Evolutionary conservation across 192 early-diverging fungal species (phyloP), one percentile per base, ranked within the genome.

Genomic region (Backusella tuberculispora): DNA sequence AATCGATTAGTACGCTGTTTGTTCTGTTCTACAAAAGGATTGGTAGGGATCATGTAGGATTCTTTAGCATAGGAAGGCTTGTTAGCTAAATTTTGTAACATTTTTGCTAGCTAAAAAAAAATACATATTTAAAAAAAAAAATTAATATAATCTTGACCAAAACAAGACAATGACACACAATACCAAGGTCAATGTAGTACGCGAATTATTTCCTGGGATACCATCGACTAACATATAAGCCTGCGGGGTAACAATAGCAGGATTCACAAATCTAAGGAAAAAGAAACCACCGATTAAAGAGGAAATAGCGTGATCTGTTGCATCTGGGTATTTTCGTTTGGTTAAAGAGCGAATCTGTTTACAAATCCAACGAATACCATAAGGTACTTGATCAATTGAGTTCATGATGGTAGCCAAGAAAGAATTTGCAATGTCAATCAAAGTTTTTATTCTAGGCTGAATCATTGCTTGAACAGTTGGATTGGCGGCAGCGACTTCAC

Each of bases 331-430:
- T 81, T 95, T 95, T 69, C 95, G 81, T 91, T 95, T 95, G 7
- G 96, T 95, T 77, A 99, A 83, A 8, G 91, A 93, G 19, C 92
- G 86, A 83, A 99, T 98, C 83, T 99, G 96, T 78, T 99, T 99
- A 82, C 97, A 99, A 65, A 99, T 96, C 96, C 96, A 99, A 14
- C 96, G 90, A 80, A 99, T 98, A 41, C 96, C 97, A 74, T 96
- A 98, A 0, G 97, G 97, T 26, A 95, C 92, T 78, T 94, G 89
- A 64, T 97, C 94, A 7, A 95, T 82, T 13, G 94, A 92, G 19
- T 86, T 84, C n/a, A 98, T 89, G 64, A 99, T 96, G 12, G 93
- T 97, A 63, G 88, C 85, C 44, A 99, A 81, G 75, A 99, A 97
- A 13, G 88, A 87, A 74, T 92, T 89, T 29, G 95, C 91, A 66